A percentile compares a stretch with the other conserved stretches of the same genome.
Conservation (phyloP, 2,329 filamentous ascomycete species). For the Fusarium bactridioides region DNA sequence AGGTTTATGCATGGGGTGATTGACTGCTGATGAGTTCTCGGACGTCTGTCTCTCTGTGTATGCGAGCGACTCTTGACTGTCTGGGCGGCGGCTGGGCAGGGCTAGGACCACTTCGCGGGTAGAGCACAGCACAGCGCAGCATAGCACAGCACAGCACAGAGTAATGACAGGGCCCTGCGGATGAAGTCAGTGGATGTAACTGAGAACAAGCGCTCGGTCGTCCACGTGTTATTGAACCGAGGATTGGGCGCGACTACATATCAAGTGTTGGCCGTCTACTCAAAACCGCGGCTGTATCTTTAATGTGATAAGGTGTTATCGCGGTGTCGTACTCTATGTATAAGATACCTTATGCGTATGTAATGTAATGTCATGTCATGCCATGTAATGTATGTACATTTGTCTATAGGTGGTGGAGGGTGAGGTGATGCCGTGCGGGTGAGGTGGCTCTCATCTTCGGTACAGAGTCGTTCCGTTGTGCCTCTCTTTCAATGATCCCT, state of each 20-base stretch:
- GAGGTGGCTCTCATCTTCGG: constrained; percentile 11
- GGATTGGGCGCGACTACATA: constrained; percentile 41
- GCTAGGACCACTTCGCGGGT: constrained; percentile 6
- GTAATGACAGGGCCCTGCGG: constrained; percentile 1
- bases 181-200: constrained; percentile 6
- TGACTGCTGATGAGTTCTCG: constrained; percentile 26
- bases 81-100: constrained; percentile 30
- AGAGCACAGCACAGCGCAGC: not conserved
- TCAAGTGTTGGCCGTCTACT: constrained; percentile 5
- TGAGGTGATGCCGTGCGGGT: constrained; percentile 13
- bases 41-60: not conserved
- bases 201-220: constrained; percentile 31
- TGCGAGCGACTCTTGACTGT: not conserved
- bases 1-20: constrained; percentile 22
- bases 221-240: constrained; percentile 44
- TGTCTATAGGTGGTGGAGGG: constrained; percentile 3
- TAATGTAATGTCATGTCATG: not conserved
- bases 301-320: constrained; percentile 14
- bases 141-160: not conserved
- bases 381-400: not conserved
- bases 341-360: not conserved
- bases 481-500: not conserved
- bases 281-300: constrained; percentile 26
- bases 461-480: not conserved
- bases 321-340: constrained; percentile 16